phyloP scores from a whole-genome alignment of 1,139 yeast species.

The Candida sojae region DNA sequence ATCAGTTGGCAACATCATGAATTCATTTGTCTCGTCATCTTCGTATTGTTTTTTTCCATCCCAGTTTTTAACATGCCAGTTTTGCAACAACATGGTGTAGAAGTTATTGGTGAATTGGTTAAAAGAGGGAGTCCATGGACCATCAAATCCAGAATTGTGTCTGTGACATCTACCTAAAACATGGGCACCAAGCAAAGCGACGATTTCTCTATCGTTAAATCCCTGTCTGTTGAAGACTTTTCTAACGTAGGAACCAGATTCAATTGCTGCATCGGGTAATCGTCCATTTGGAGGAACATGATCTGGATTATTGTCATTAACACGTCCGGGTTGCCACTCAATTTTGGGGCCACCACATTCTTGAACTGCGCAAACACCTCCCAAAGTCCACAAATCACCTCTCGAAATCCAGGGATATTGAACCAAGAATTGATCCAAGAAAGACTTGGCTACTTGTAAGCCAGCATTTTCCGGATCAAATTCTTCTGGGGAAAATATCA shows the following conservation, averaged over 20 bases:
- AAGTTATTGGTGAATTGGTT: constrained; percentile 84
- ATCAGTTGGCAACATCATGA: constrained; percentile 92
- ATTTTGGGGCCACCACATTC: constrained; percentile 86
- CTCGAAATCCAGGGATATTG: constrained; percentile 76
- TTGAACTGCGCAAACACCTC: constrained; percentile 84
- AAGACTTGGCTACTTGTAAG: constrained; percentile 62
- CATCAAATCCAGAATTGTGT: constrained; percentile 72
- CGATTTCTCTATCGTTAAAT: constrained; percentile 80
- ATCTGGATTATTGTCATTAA: constrained; percentile 18
- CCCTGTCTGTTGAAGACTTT: constrained; percentile 69
- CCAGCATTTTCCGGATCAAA: constrained; percentile 78
- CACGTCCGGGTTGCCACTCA: constrained; percentile 85
- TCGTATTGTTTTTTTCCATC: constrained; percentile 76
- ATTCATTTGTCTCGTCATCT: constrained; percentile 68
- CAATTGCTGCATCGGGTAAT: constrained; percentile 79
- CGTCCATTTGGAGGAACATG: constrained; percentile 67
- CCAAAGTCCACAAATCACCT: constrained; percentile 88
- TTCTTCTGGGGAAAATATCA: constrained; percentile 68
- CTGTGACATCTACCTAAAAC: constrained; percentile 79
- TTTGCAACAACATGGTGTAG: constrained; percentile 68
- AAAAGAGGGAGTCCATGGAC: constrained; percentile 94
- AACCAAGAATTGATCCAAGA: constrained; percentile 59
- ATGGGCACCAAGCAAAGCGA: constrained; percentile 87
- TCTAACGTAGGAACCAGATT: constrained; percentile 63
- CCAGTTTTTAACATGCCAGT: constrained; percentile 80